These are phyloP conservation scores for Rhipidocladum racemiflorum DNA, from an alignment of 176 grass and related monocot genomes.

Conservation along the genomic window DNA sequence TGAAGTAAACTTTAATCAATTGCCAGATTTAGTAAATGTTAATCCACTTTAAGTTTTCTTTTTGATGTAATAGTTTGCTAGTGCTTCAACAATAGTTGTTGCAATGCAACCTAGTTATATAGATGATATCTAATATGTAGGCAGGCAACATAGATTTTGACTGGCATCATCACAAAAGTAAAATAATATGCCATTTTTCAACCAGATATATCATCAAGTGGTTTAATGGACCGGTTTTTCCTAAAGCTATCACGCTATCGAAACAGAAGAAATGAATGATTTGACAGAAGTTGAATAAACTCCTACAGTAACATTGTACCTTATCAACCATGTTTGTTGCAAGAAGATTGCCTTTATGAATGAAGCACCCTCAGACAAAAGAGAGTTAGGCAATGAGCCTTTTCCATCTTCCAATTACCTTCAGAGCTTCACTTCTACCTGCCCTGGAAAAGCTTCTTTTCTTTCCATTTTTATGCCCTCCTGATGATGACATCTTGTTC, in stretches of 20 bases:
- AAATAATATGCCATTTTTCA: conserved; percentile 25
- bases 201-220: conserved; percentile 22
- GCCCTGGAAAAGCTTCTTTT: conserved; percentile 25
- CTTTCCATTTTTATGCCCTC: conserved; percentile 36
- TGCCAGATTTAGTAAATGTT: conserved; percentile 14
- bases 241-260: neutral
- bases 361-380: neutral
- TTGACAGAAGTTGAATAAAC: conserved; percentile 27
- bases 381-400: conserved; percentile 13
- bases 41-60: neutral
- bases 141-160: conserved; percentile 35
- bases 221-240: conserved; percentile 9
- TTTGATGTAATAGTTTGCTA: neutral
- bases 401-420: conserved; percentile 38
- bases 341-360: conserved; percentile 27
- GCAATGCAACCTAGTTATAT: conserved; percentile 2
- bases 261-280: neutral
- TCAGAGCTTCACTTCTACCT: conserved; percentile 38
- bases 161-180: conserved; percentile 24
- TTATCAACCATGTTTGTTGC: conserved; percentile 5
- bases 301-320: conserved; percentile 6
- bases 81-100: neutral
- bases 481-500: conserved; percentile 28
- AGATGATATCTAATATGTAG: conserved; percentile 16
- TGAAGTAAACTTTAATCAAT: conserved; percentile 2